Evolutionary conservation across 2,329 filamentous ascomycete species (phyloP), one percentile per base, ranked within the genome.

Genomic region (Colletotrichum graminicola): DNA sequence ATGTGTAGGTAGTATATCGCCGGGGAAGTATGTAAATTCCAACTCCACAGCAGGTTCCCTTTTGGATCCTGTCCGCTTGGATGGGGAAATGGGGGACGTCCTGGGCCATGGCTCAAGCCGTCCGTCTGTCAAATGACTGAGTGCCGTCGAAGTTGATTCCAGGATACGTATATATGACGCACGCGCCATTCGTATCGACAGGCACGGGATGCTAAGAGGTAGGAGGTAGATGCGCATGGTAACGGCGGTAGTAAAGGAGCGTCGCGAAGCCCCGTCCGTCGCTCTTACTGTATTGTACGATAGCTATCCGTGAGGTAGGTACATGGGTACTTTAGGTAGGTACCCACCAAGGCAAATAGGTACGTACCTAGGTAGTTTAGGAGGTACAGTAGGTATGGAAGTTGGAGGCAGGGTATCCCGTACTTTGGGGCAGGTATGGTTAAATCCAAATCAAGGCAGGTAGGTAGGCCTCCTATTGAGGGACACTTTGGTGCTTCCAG

Each of bases 41-140:
- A 45, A 45, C 18, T n/a, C 43, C 43, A n/a, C n/a, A 21, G 43
- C 16, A 3, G 41, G 41, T 47, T 12, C 26, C 49, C 7, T 32
- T 45, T 36, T 16, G 49, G 23, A 43, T 26, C 47, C 34, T 12
- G 8, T 66, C 56, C 63, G 57, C 51, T 71, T 67, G 43, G 36
- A 61, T 67, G 67, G 67, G 51, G 51, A 45, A 57, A 26, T 18
- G 43, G 43, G 39, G 21, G 43, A 51, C 64, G 52, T 47, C 43
- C 45, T 71, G 34, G 51, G 52, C 64, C 36, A 54, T 62, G 57
- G 52, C 64, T 32, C 26, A 32, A 67, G 52, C 67, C 51, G 34
- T 29, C 52, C 23, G 49, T 67, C 57, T 47, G 49, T 67, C 57
- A 41, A 23, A 34, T 1, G 23, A 23, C 4, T 21, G 55, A 14